Evolutionary conservation across 208 protist species (phyloP).

Genomic region (Vickermania spadyakhi): DNA sequence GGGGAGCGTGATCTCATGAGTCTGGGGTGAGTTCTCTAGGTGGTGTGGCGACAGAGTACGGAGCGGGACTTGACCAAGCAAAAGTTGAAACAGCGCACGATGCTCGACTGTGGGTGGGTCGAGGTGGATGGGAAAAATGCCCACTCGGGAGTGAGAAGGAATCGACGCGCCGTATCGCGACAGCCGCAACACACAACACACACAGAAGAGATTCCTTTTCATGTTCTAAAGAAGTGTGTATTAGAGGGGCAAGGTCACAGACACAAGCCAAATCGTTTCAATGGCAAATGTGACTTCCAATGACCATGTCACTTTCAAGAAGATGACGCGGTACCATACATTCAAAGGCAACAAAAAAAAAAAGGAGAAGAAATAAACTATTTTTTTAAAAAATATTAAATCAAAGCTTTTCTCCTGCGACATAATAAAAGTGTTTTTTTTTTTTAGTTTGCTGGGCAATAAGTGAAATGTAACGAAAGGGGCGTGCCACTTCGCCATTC

Average conservation of each 20-base stretch:
- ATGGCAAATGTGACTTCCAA: too few relatives aligned
- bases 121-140: constrained; percentile 79
- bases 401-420: too few relatives aligned
- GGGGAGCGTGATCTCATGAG: not conserved
- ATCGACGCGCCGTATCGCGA: constrained; percentile 19
- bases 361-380: too few relatives aligned
- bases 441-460: too few relatives aligned
- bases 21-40: not conserved
- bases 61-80: constrained; percentile 26
- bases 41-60: not conserved
- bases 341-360: too few relatives aligned
- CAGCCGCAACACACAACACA: not conserved
- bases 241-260: not conserved
- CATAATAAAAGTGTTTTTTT: too few relatives aligned
- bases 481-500: too few relatives aligned
- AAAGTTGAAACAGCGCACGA: constrained; percentile 68
- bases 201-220: not conserved
- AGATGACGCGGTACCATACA: too few relatives aligned
- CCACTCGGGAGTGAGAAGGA: constrained; percentile 39
- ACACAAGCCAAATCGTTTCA: too few relatives aligned
- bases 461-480: too few relatives aligned
- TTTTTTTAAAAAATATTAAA: too few relatives aligned
- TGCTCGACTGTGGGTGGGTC: constrained; percentile 84
- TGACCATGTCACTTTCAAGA: too few relatives aligned
- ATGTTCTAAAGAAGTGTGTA: not conserved